A percentile compares a stretch with the other conserved stretches of the same genome.
phyloP scores from a whole-genome alignment of 2,329 filamentous ascomycete species.

The Escovopsis sp. region DNA sequence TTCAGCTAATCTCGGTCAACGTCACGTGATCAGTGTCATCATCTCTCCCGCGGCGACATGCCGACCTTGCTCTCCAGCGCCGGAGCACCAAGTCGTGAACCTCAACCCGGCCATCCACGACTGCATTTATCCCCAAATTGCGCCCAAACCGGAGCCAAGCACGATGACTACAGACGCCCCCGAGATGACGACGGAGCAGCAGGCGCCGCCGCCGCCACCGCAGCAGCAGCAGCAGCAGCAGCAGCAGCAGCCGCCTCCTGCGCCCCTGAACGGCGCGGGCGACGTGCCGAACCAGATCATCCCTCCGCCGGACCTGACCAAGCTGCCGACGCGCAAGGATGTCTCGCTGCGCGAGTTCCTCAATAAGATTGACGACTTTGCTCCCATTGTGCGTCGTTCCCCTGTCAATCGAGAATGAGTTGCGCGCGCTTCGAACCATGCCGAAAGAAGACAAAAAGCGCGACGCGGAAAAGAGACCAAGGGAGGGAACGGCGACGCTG shows the following conservation, averaged over 20 bases:
- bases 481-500: no score
- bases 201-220: no score
- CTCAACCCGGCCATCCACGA: not conserved
- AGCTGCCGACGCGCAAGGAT: slow-evolving; percentile 73
- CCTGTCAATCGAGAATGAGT: no score
- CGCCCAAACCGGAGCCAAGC: not conserved
- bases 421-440: not conserved
- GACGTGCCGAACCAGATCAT: slow-evolving; percentile 28
- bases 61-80: not conserved
- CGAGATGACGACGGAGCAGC: slow-evolving; percentile 18
- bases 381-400: slow-evolving; percentile 64
- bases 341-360: slow-evolving; percentile 84
- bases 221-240: no score
- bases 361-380: slow-evolving; percentile 94
- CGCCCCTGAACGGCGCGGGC: slow-evolving; percentile 14
- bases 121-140: not conserved
- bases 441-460: not conserved
- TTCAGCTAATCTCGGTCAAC: not conserved
- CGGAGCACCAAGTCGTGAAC: not conserved
- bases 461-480: no score
- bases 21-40: not conserved
- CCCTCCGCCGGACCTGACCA: slow-evolving; percentile 37
- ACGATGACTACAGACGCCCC: slow-evolving; percentile 23
- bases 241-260: slow-evolving; percentile 2
- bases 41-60: not conserved